Conservation (phyloP, 129 eudicot genomes). For the Saposhnikovia divaricata region DNA sequence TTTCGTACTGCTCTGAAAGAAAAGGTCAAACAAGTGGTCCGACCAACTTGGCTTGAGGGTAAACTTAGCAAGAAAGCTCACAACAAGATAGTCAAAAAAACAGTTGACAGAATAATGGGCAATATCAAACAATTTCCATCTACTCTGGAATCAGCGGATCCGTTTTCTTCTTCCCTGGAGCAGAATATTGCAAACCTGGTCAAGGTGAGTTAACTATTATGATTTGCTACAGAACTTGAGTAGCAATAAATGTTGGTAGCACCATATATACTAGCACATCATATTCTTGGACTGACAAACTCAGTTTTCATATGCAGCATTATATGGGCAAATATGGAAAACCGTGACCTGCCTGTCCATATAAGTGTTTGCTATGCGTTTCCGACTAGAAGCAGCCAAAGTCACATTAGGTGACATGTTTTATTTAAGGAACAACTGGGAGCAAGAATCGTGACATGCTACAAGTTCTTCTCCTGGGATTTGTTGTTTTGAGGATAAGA, state of each 20-base stretch:
- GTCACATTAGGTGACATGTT: too few species aligned
- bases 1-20: conserved; percentile 75
- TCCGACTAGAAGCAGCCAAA: conserved; percentile 3
- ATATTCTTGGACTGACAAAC: conserved; percentile 23
- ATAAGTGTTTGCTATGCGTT: not conserved
- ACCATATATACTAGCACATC: not conserved
- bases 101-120: conserved; percentile 57
- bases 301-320: conserved; percentile 47
- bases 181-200: conserved; percentile 62
- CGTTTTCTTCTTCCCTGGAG: conserved; percentile 46
- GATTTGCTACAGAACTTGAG: not conserved
- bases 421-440: not conserved
- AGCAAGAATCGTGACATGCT: conserved; percentile 16
- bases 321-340: conserved; percentile 68
- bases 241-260: not conserved
- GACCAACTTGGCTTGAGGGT: conserved; percentile 68
- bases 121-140: conserved; percentile 50
- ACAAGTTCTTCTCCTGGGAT: conserved; percentile 13
- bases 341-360: conserved; percentile 24
- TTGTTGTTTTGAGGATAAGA: conserved; percentile 14
- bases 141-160: conserved; percentile 38
- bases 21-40: conserved; percentile 62
- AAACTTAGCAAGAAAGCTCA: conserved; percentile 38
- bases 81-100: conserved; percentile 64
- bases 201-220: conserved; percentile 49